Conservation (phyloP, 805 yeast species). For the Tetrapisispora nanseiensis region DNA sequence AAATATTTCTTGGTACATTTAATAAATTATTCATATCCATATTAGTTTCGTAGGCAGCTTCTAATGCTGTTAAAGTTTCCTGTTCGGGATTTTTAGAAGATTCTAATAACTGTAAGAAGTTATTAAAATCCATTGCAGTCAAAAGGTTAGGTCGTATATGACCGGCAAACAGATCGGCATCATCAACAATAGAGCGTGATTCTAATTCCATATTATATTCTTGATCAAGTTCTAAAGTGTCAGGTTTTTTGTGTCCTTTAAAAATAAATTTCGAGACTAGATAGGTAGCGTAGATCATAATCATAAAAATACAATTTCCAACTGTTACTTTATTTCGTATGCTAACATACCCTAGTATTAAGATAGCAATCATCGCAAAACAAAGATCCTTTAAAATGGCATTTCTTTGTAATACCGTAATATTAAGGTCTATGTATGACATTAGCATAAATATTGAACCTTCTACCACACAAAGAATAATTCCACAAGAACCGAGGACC, state of each 20-base stretch:
- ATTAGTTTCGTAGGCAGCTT: background rate
- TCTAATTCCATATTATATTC: slow-evolving; percentile 3
- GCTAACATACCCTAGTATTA: slow-evolving; percentile 19
- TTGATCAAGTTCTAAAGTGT: background rate
- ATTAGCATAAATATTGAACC: slow-evolving; percentile 27
- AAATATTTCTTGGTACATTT: slow-evolving; percentile 7
- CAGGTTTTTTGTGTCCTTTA: slow-evolving; percentile 1
- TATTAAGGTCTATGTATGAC: slow-evolving; percentile 12
- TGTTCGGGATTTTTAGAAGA: background rate
- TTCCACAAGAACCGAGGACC: slow-evolving; percentile 31
- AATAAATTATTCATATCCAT: background rate
- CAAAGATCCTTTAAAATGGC: slow-evolving; percentile 21
- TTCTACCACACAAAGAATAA: slow-evolving; percentile 27
- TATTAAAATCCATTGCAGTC: slow-evolving; percentile 25
- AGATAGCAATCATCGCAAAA: slow-evolving; percentile 19
- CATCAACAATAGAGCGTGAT: slow-evolving; percentile 2
- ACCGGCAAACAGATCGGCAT: slow-evolving; percentile 2
- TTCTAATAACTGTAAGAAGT: slow-evolving; percentile 20
- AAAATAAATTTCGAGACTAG: slow-evolving; percentile 12
- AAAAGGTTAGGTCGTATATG: slow-evolving; percentile 24
- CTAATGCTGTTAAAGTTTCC: background rate
- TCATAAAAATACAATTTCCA: slow-evolving; percentile 21
- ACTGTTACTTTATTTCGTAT: slow-evolving; percentile 17
- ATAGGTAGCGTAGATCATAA: slow-evolving; percentile 17
- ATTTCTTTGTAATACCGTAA: slow-evolving; percentile 12